Evolutionary conservation across 148 eudicot species (phyloP), one percentile per base, ranked within the genome.

Genomic region (Simmondsia chinensis): DNA sequence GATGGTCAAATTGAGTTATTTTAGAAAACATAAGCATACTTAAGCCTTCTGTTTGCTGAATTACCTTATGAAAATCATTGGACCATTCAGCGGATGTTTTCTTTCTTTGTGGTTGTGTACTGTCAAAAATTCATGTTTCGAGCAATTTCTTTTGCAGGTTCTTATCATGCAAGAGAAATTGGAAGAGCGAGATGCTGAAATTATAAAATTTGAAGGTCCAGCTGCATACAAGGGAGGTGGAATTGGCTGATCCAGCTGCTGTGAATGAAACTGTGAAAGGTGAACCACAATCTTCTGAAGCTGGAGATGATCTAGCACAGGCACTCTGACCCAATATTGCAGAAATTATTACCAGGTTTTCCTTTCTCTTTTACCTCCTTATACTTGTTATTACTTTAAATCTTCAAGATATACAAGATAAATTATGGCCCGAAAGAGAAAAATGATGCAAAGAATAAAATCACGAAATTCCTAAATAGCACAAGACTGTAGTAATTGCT

Each of bases 101-200:
- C 2, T 16, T 48, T 20, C 39, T 3, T 30, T 46, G 2, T 6
- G n/a, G 24, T 30, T 23, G 20, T 13, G 29, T 19, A 4, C 44
- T 25, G 1, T 10, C 1, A 6, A 43, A 39, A 41, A 32, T 10
- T 41, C 30, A 1, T 30, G 12, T 19, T 9, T 1, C 3, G 27
- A 18, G 16, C 43, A 6, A 38, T 37, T 39, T 5, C 7, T 7
- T 43, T 42, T 65, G 57, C 59, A 89, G 97, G 95, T 70, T 33
- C 63, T 71, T 19, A 76, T 78, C 55, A 49, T 89, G 68, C 84
- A 78, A 84, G 84, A 84, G 35, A 78, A 69, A 39, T 60, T 84
- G 18, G 85, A 71, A 50, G 94, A 76, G 38, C 71, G 69, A 34
- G 88, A 91, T 52, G 82, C 61, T 14, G 94, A 76, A 57, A 85